Evolutionary conservation across 2,329 filamentous ascomycete genomes (phyloP), one percentile per base, ranked within the genome.

Genomic region (Coccinonectria pachysandricola): DNA sequence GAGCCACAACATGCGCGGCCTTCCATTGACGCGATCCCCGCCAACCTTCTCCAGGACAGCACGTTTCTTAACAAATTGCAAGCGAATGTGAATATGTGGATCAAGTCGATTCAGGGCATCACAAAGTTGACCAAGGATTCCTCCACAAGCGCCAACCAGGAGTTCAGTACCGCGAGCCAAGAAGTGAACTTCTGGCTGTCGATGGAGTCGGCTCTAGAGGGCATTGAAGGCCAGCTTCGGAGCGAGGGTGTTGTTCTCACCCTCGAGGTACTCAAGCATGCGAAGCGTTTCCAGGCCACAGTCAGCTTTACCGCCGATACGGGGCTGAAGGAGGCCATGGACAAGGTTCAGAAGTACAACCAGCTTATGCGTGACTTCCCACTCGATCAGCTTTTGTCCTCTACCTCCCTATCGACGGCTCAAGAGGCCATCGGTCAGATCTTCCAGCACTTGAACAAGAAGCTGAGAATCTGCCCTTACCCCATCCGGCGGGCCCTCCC

Each of bases 121-220:
- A 98, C 91, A 19, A 92, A 92, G 59, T 81, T 94, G 64, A 84
- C 85, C 20, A 77, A 86, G 47, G 91, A 98, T 45, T 76, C 84
- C 1, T 63, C 65, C 4, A 71, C 64, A 51, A 78, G 53, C 67
- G 71, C 39, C 68, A 57, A 53, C 28, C 59, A 62, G 35, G 59
- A 64, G 30, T 62, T 64, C 32, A 63, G 58, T 42, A 93, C 86
- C 12, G 91, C 91, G 16, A 88, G 84, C 30, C 91, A 96, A 54
- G 91, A 99, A 56, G 94, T 98, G 55, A 95, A 95, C 55, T 98
- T 98, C 50, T 99, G 91, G 91, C 57, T 98, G 26, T 92, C 86
- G 2, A 94, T 98, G 82, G 92, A 98, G 56, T 81, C 79, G 10
- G 84, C 87, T 4, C 59, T 99, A 37, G 87, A 95, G 52, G 80